Evolutionary conservation across 148 eudicot species (phyloP), one percentile per base, ranked within the genome.

Genomic region (Tetragonia tetragonoides): DNA sequence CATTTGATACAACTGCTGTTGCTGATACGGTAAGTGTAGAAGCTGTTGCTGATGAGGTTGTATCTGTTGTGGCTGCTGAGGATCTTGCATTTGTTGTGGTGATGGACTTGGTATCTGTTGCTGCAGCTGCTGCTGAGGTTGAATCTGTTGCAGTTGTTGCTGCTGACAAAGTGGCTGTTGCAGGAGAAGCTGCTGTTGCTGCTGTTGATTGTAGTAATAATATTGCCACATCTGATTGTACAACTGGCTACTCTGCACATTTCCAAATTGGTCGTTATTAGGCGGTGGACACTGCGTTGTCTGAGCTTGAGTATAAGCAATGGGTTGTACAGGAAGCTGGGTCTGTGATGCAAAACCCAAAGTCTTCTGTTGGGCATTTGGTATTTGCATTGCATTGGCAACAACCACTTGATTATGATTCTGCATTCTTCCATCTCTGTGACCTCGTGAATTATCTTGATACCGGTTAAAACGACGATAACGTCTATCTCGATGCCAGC

Each of bases 151-250:
- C 68, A 80, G 73, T 51, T 70, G 75, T 61, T 75, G 82, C 82
- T 86, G 89, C 83, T 78, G 74, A 56, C 73, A 76, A 46, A 78
- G 77, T 68, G 66, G 82, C 70, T 86, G 91, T 81, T 88, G 90
- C 66, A 77, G 73, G 60, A 81, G 83, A 72, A 82, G 86, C 71
- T 86, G 89, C 56, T 86, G 86, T 10, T 78, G 73, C 79, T 81
- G 85, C 72, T 89, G 93, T 70, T 87, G 93, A 60, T 85, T 82
- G 68, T 78, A 84, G 57, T 85, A 88, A 79, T 86, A 86, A 83
- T 87, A 86, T 64, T 88, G 91, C 83, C 84, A 84, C 87, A 86
- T 83, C 77, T 87, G 90, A 83, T 83, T 84, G 78, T 84, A 85
- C 28, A 81, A 77, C 75, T 87, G 85, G 68, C 37, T 76, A 78